Percentiles rank a stretch among this genome's conserved stretches.
Conservation (phyloP, 1,284 basidiomycete genomes). For the Ustilago crameri region DNA sequence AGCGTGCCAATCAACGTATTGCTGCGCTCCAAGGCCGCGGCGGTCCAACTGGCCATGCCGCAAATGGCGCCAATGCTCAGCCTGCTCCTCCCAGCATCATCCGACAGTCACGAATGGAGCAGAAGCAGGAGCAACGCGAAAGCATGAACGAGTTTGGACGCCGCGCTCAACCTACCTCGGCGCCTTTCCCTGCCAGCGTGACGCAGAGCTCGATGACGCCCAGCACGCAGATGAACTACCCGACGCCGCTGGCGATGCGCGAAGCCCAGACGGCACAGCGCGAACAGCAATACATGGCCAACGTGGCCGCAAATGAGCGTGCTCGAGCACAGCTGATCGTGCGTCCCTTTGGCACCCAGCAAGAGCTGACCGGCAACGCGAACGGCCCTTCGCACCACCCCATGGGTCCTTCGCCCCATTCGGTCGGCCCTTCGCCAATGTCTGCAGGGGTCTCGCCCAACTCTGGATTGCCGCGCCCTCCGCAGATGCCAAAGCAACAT, state of each 20-base stretch:
- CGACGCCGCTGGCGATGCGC: constrained; percentile 62
- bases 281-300: constrained; percentile 55
- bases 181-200: constrained; percentile 60
- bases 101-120: constrained; percentile 40
- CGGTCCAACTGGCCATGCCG: constrained; percentile 36
- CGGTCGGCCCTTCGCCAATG: constrained; percentile 3
- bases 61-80: constrained; percentile 20
- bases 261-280: constrained; percentile 62
- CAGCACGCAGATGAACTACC: constrained; percentile 52
- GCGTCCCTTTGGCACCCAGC: constrained; percentile 35
- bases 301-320: constrained; percentile 53
- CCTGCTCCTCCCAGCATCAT: constrained; percentile 5
- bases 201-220: constrained; percentile 49
- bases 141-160: constrained; percentile 48
- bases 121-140: constrained; percentile 45
- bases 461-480: constrained; percentile 35
- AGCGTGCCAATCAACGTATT: constrained; percentile 88
- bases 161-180: constrained; percentile 60
- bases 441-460: not conserved
- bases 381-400: too few relatives aligned
- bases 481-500: constrained; percentile 13
- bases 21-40: constrained; percentile 49
- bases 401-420: too few relatives aligned
- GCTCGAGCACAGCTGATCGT: constrained; percentile 44
- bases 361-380: constrained; percentile 6